Evolutionary conservation across 176 grass and related monocot genomes (phyloP), one percentile per base, ranked within the genome.

Genomic region (Tillandsia fasciculata): DNA sequence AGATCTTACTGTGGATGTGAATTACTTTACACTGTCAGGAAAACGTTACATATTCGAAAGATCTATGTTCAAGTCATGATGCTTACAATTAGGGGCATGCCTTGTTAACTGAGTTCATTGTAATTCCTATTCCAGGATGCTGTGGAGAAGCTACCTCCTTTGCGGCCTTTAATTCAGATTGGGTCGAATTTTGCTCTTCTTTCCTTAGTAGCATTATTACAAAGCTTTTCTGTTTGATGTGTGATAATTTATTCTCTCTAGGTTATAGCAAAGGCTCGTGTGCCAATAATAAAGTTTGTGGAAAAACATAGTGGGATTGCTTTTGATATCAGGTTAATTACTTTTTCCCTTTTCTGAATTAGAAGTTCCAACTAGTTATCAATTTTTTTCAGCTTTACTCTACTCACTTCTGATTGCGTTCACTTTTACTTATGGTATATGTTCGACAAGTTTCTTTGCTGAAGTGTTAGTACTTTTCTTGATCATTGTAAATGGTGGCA

Each of bases 181-280:
- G 18, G 8, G 13, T 61, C 56, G 22, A 20, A 9, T 9, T 42
- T 42, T 42, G 3, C 33, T 18, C 15, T 61, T n/a, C 1, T 61
- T 20, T 61, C 22, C n/a, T 61, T 61, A 10, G 22, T 8, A 18
- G n/a, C n/a, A 61, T 61, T 18, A 8, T 9, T 61, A 8, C 17
- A 61, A 20, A 18, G 56, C 7, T 61, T 61, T 9, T 61, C n/a
- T 61, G 2, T 80, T 49, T 26, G 11, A 1, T 48, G 33, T 74
- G 28, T 29, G 28, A 29, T 29, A 29, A 29, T 29, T 64, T 83
- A 26, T 72, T 76, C 64, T 80, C 28, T 28, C 78, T 59, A 99
- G 95, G 95, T 99, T 73, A 90, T 99, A 83, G 94, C 89, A 67
- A 99, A 90, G 89, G 95, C 95, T 77, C 95, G 87, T 67, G 87